These are phyloP conservation scores for Phytopythium cucurbitacearum DNA, from an alignment of 352 stramenopile species.

Conservation along the genomic window DNA sequence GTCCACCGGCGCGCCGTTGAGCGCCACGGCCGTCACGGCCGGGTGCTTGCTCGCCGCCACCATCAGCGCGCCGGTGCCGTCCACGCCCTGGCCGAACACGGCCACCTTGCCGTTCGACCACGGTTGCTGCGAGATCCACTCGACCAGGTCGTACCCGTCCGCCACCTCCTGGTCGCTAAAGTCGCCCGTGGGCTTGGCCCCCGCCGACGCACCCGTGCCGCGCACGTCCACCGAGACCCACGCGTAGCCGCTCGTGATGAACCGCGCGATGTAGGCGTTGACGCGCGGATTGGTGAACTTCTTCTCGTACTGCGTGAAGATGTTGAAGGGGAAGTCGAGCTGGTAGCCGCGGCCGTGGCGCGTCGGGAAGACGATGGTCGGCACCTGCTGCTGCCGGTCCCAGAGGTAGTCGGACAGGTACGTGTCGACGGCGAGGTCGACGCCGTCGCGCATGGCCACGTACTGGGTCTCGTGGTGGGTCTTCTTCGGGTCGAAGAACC, in stretches of 20 bases:
- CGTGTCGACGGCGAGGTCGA: slow-evolving; percentile 67
- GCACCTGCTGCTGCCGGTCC: slow-evolving; percentile 52
- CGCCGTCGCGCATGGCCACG: slow-evolving; percentile 62
- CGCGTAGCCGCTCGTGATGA: slow-evolving; percentile 69
- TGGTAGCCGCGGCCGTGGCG: slow-evolving; percentile 78
- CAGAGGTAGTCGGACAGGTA: slow-evolving; percentile 69
- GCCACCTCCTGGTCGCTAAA: slow-evolving; percentile 68
- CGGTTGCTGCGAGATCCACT: slow-evolving; percentile 75
- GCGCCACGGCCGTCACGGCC: slow-evolving; percentile 65
- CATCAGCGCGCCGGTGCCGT: slow-evolving; percentile 64
- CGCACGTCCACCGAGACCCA: slow-evolving; percentile 78
- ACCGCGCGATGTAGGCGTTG: slow-evolving; percentile 65
- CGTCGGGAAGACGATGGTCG: slow-evolving; percentile 66
- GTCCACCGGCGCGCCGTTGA: slow-evolving; percentile 69
- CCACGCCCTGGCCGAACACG: slow-evolving; percentile 64
- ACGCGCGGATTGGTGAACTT: slow-evolving; percentile 82
- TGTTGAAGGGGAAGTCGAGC: slow-evolving; percentile 74
- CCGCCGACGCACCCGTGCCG: slow-evolving; percentile 67
- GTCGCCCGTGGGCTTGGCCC: slow-evolving; percentile 53
- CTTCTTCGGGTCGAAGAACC: slow-evolving; percentile 72
- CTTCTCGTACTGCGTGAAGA: slow-evolving; percentile 58
- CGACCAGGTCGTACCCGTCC: slow-evolving; percentile 71
- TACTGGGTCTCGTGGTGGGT: slow-evolving; percentile 74
- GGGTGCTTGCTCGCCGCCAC: slow-evolving; percentile 53
- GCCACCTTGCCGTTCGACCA: slow-evolving; percentile 81